phyloP scores from a whole-genome alignment of 306 rosid species.

The Prunus kanzakura region DNA sequence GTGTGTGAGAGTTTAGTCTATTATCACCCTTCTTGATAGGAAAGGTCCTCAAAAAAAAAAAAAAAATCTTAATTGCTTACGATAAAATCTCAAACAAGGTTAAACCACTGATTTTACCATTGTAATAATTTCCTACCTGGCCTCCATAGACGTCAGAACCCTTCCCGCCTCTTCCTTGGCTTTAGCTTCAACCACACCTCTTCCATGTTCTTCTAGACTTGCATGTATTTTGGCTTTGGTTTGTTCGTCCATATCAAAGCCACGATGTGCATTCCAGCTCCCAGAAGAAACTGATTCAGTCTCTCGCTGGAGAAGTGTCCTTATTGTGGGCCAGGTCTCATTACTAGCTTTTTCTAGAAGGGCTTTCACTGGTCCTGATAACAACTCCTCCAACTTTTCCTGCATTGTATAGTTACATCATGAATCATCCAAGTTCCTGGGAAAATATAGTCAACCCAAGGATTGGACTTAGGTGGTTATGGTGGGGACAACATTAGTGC shows the following conservation, averaged over 20 bases:
- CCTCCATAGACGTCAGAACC: conserved; percentile 86
- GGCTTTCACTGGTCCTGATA: conserved; percentile 80
- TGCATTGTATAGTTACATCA: conserved; percentile 37
- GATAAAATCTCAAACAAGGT: not conserved
- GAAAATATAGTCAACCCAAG: conserved; percentile 9
- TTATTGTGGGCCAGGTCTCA: conserved; percentile 88
- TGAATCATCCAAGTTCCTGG: conserved; percentile 29
- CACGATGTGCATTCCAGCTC: conserved; percentile 59
- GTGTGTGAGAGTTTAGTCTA: too few species aligned
- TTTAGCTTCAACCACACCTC: conserved; percentile 75
- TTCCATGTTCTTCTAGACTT: conserved; percentile 57
- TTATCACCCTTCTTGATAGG: conserved; percentile 31
- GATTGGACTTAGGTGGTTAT: too few species aligned
- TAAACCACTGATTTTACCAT: conserved; percentile 6
- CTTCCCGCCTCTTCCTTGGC: conserved; percentile 97
- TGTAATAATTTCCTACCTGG: conserved; percentile 53
- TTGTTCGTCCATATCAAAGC: conserved; percentile 76
- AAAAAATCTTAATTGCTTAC: conserved; percentile 10
- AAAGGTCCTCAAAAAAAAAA: too few species aligned
- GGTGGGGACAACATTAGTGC: too few species aligned
- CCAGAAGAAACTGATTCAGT: conserved; percentile 68
- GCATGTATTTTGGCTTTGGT: conserved; percentile 43
- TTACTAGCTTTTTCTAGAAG: conserved; percentile 82
- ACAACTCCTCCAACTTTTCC: conserved; percentile 70
- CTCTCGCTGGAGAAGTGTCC: conserved; percentile 71